Evolutionary conservation across 1,284 basidiomycete genomes (phyloP).

Genomic region (Porodaedalea pini): DNA sequence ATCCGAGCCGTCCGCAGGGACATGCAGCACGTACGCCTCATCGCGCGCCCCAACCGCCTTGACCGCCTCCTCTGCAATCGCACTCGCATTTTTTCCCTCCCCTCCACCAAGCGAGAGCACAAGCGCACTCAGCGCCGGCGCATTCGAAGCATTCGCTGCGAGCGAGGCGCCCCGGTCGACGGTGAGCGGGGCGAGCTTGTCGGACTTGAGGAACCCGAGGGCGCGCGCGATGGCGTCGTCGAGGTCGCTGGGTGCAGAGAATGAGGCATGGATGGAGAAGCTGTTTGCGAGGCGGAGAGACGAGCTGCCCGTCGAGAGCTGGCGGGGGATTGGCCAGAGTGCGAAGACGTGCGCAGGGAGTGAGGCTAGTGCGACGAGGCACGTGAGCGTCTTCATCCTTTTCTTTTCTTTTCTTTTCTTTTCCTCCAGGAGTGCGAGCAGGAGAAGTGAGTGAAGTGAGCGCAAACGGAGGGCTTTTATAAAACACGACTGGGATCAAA

Average conservation of each 20-base stretch:
- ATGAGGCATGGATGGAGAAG: constrained; percentile 45
- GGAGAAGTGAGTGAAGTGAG: neutral
- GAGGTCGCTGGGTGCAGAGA: constrained; percentile 44
- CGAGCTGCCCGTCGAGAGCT: constrained; percentile 45
- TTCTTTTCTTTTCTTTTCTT: neutral
- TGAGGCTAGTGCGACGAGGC: neutral
- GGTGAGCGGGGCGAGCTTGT: constrained; percentile 48
- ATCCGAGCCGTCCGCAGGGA: constrained; percentile 56
- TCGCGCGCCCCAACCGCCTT: constrained; percentile 50
- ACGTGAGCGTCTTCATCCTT: neutral
- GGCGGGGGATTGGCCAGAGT: constrained; percentile 63
- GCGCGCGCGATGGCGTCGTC: constrained; percentile 40
- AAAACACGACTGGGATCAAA: no score
- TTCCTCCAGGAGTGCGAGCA: neutral
- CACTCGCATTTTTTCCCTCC: neutral
- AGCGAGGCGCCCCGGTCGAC: constrained; percentile 44
- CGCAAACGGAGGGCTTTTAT: neutral
- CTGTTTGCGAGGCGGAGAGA: constrained; percentile 46
- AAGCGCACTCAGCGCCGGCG: neutral
- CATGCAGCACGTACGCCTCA: constrained; percentile 63
- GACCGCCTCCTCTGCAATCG: constrained; percentile 54
- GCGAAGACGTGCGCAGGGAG: constrained; percentile 25
- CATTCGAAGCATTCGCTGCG: neutral
- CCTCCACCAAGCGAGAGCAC: neutral
- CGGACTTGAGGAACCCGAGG: constrained; percentile 38